Conservation (phyloP, 1,284 basidiomycete species). For the Austroboletus rostrupii region DNA sequence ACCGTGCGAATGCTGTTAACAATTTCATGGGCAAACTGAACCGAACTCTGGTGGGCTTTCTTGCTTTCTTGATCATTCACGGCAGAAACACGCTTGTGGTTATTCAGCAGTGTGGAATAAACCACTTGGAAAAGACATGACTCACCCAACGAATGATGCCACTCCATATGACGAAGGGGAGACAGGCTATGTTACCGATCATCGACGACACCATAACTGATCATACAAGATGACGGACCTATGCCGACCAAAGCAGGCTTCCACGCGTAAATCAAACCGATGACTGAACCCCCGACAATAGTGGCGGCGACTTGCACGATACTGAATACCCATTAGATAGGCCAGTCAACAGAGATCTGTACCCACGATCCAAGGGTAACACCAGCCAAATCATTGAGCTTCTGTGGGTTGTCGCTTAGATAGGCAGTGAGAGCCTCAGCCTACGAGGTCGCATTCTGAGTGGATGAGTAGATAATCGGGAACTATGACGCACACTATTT, state of each 20-base stretch:
- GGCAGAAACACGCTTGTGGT: constrained; percentile 66
- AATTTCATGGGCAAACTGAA: constrained; percentile 90
- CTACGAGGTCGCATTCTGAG: constrained; percentile 38
- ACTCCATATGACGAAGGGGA: constrained; percentile 77
- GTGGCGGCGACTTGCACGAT: constrained; percentile 81
- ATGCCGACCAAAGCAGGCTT: constrained; percentile 75
- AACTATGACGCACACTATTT: constrained; percentile 53
- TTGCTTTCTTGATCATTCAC: constrained; percentile 89
- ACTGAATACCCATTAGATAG: constrained; percentile 28
- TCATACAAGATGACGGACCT: constrained; percentile 38
- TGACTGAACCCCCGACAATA: constrained; percentile 69
- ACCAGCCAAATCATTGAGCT: constrained; percentile 87
- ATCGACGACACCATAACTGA: constrained; percentile 11
- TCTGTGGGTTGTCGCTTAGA: constrained; percentile 88
- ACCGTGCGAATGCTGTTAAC: constrained; percentile 93
- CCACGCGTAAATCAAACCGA: constrained; percentile 81
- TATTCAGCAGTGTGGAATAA: constrained; percentile 45
- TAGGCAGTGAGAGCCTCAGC: constrained; percentile 81
- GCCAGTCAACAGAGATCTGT: constrained; percentile 28
- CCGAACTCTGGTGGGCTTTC: constrained; percentile 76
- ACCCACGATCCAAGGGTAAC: constrained; percentile 77
- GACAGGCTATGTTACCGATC: constrained; percentile 56
- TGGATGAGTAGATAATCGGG: not conserved
- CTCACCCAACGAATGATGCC: constrained; percentile 84
- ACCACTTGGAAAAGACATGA: constrained; percentile 33